Evolutionary conservation across 2,329 filamentous ascomycete genomes (phyloP), one percentile per base, ranked within the genome.

Genomic region (Phyllosticta citrichinensis): DNA sequence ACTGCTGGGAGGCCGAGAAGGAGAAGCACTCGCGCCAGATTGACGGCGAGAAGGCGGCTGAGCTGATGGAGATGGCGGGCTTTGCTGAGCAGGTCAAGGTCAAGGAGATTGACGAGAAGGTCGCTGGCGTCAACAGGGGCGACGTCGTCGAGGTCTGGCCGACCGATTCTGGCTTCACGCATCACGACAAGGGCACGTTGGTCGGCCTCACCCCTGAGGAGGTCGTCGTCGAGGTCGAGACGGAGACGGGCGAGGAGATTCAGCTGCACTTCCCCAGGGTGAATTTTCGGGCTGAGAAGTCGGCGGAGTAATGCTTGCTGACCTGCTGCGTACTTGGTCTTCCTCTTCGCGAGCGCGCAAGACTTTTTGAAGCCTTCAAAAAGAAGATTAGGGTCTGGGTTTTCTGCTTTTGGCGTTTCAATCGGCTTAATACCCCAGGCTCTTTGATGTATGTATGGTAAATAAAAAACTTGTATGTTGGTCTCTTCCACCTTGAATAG

Each of bases 31-130:
- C 77, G 64, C 74, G 76, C 55, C 72, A 76, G 2, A 68, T 69
- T 50, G 76, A 68, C 4, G 85, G 86, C 2, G 76, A 76, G 52
- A 79, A 84, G 66, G 84, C 84, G 2, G 76, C 79, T 22, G 67
- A 72, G 52, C 66, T 74, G 24, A 77, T 75, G 4, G 66, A 65
- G 6, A 74, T 80, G 9, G 67, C 71, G 4, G 56, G n/a, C 8
- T 52, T 52, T 3, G 27, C 30, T 3, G 61, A 64, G 5, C 74
- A 77, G 40, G 71, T 68, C 9, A 66, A 60, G 0, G 76, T 85
- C 2, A 80, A 84, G 63, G 69, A 64, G 11, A 64, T 17, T 14
- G 17, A 33, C 6, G 51, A 65, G 3, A 84, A 88, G 69, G 79
- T 80, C 1, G 70, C 80, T 54, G 76, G 77, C 0, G 68, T 89